Evolutionary conservation across 2,329 filamentous ascomycete species (phyloP), one percentile per base, ranked within the genome.

Genomic region (Endothia cerciana): DNA sequence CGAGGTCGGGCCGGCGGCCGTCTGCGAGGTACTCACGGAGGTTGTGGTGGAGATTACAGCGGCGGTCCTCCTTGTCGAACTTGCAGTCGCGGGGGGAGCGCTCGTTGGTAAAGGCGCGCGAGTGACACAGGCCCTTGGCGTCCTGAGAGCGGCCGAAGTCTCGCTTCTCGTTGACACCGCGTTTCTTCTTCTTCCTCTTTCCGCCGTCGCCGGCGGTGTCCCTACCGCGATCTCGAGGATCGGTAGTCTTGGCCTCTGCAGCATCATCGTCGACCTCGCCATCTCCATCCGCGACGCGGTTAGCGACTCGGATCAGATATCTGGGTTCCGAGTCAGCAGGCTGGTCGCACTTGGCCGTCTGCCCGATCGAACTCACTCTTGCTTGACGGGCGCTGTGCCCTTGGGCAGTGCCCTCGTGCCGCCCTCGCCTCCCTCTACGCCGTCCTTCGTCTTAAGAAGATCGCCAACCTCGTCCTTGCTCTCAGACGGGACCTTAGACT

Each of bases 31-130:
- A 99, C 74, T 88, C 89, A 69, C 95, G 88, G 56, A 99, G 80
- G 73, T 97, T 88, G 74, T 99, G 95, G 72, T 89, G 88, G 70
- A 90, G 87, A 70, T 88, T 92, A 81, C 95, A 99, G 68, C 87
- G 88, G 40, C 92, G 89, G 33, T 91, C 94, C 72, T 89, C 96
- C 40, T 92, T 89, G 33, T 91, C 94, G 72, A 89, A 96, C 59
- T 81, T 85, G 77, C 95, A 98, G 33, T 88, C 80, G 69, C 83
- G 82, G 0, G 93, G 92, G 3, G 92, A 94, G 76, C 97, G 97
- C 75, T 98, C 94, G 45, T 91, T 83, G 68, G 82, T 85, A 72
- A 88, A 85, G 22, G 87, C 86, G 68, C 91, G 85, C 62, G 89
- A 93, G 72, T 88, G 87, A 79, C 94, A 98, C 10, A 98, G 85